Conservation (phyloP, 257 asterid genomes). For the Eustoma russellianum region DNA sequence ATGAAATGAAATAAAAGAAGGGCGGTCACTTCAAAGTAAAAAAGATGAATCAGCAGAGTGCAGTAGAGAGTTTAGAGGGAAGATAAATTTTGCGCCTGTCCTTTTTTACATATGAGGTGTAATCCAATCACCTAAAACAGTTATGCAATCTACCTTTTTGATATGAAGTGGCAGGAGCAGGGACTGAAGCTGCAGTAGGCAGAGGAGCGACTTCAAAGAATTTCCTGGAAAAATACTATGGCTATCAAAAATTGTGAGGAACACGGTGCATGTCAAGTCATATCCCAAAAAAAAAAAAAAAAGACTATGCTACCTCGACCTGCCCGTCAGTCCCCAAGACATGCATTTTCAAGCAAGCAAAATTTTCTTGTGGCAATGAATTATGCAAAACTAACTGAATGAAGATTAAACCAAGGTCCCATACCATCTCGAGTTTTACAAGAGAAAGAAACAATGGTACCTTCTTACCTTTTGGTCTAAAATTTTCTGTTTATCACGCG, state of each 20-base stretch:
- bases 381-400: no score
- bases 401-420: no score
- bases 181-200: conserved; percentile 29
- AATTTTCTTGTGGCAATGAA: background rate
- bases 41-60: background rate
- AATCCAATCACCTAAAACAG: no score
- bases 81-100: background rate
- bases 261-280: no score
- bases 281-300: background rate
- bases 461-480: no score
- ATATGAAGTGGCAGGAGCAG: conserved; percentile 19
- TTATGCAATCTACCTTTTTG: background rate
- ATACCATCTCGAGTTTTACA: no score
- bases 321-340: background rate
- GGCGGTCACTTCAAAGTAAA: background rate
- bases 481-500: background rate
- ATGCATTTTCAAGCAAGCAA: background rate
- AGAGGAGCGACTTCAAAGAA: conserved; percentile 39
- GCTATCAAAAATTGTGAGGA: no score
- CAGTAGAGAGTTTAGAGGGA: background rate
- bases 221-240: conserved; percentile 40
- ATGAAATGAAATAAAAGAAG: background rate
- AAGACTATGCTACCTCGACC: background rate
- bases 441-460: no score
- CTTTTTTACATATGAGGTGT: no score